A percentile compares a stretch with the other conserved stretches of the same genome.
These are phyloP conservation scores for Raphanus hybrid DNA, from an alignment of 441 rosid species.

Conservation along the genomic window DNA sequence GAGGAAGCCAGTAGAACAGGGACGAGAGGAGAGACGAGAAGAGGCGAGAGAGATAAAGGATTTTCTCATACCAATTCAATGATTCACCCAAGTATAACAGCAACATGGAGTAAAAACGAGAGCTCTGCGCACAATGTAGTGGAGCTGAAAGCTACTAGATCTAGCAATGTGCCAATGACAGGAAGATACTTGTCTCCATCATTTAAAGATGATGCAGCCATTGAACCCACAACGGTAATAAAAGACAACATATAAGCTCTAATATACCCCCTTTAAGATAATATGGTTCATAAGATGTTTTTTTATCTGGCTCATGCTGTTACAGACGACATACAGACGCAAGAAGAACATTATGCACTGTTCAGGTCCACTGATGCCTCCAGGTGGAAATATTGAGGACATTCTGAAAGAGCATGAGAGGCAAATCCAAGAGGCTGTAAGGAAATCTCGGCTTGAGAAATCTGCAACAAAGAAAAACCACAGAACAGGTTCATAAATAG, in stretches of 20 bases:
- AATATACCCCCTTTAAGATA: not conserved
- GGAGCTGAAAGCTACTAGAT: slow-evolving; percentile 46
- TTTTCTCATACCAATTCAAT: slow-evolving; percentile 59
- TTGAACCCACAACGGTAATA: slow-evolving; percentile 59
- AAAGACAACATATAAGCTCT: not conserved
- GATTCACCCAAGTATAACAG: slow-evolving; percentile 57
- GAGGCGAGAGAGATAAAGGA: slow-evolving; percentile 41
- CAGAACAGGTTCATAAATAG: slow-evolving; percentile 31
- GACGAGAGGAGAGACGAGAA: slow-evolving; percentile 49
- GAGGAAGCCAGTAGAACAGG: slow-evolving; percentile 35
- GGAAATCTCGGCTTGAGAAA: slow-evolving; percentile 75
- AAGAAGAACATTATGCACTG: slow-evolving; percentile 80
- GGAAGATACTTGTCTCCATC: slow-evolving; percentile 45
- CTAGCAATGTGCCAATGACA: slow-evolving; percentile 44
- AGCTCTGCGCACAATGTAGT: slow-evolving; percentile 36
- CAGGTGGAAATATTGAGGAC: slow-evolving; percentile 90
- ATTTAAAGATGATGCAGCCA: slow-evolving; percentile 37
- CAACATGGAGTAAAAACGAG: slow-evolving; percentile 48
- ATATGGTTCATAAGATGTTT: slow-evolving; percentile 23
- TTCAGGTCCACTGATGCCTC: slow-evolving; percentile 94
- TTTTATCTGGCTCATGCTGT: slow-evolving; percentile 19
- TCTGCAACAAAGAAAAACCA: slow-evolving; percentile 51
- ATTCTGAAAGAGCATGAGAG: slow-evolving; percentile 89
- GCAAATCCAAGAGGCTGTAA: slow-evolving; percentile 92
- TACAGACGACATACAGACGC: slow-evolving; percentile 71